Conservation (phyloP, 306 rosid species). For the Cicer pinnatifidum region DNA sequence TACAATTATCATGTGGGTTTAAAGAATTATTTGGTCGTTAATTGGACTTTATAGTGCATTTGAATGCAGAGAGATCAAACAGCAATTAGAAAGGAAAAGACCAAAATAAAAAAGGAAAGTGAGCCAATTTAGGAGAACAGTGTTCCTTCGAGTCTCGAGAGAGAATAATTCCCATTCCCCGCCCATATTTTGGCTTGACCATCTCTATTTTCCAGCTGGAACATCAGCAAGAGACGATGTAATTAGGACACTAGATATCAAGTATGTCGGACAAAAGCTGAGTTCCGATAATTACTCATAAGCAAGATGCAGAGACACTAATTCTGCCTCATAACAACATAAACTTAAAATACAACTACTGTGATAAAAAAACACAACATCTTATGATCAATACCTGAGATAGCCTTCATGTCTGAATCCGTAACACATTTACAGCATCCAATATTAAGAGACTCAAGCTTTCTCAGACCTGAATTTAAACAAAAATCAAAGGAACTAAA, state of each 20-base stretch:
- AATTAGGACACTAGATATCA: not conserved
- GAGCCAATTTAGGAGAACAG: no score
- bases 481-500: conserved; percentile 24
- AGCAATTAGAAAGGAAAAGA: no score
- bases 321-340: conserved; percentile 15
- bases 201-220: no score
- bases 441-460: conserved; percentile 63
- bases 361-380: conserved; percentile 1
- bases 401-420: conserved; percentile 65
- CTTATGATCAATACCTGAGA: conserved; percentile 57
- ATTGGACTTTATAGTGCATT: no score
- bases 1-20: no score
- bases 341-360: conserved; percentile 16
- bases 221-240: no score
- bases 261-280: conserved; percentile 16
- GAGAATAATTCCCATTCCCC: no score
- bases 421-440: conserved; percentile 67
- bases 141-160: no score
- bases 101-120: no score
- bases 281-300: not conserved
- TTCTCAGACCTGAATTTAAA: conserved; percentile 58
- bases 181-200: no score
- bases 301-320: not conserved
- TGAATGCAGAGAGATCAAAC: no score
- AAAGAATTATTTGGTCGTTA: no score